These are phyloP conservation scores for Voacanga thouarsii DNA, from an alignment of 257 asterid species.

Conservation along the genomic window DNA sequence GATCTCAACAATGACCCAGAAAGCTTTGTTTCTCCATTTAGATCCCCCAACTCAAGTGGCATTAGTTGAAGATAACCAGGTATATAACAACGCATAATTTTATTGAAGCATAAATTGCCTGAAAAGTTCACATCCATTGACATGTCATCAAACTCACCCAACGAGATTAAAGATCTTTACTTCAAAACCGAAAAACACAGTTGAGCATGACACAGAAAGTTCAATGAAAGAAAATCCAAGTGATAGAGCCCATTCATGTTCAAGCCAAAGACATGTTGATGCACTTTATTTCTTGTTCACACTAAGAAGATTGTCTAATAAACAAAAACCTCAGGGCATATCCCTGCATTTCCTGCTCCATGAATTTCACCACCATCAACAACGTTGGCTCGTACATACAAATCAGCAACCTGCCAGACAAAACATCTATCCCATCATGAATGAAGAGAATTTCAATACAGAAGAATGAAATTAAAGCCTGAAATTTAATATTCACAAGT, in stretches of 20 bases:
- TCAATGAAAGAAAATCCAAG: neutral
- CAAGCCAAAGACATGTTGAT: neutral
- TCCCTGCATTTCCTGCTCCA: conserved; percentile 99
- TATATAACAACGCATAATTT: conserved; percentile 79
- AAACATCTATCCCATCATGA: conserved; percentile 8
- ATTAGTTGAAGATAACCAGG: conserved; percentile 71
- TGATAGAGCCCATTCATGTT: conserved; percentile 7
- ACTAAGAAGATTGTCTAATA: conserved; percentile 21
- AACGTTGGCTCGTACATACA: conserved; percentile 95
- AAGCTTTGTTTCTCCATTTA: conserved; percentile 95
- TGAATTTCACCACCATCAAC: conserved; percentile 99
- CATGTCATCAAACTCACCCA: conserved; percentile 95
- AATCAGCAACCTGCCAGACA: conserved; percentile 79
- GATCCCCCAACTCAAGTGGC: conserved; percentile 79
- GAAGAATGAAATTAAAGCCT: neutral
- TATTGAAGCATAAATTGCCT: conserved; percentile 83
- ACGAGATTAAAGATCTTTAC: conserved; percentile 27
- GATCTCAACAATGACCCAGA: conserved; percentile 94
- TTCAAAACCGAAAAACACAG: conserved; percentile 1
- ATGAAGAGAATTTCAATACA: neutral
- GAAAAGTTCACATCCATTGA: conserved; percentile 98
- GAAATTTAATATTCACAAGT: neutral
- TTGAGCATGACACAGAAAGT: conserved; percentile 2
- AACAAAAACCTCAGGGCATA: conserved; percentile 91
- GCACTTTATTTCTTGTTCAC: conserved; percentile 8